A percentile compares a stretch with the other conserved stretches of the same genome.
These are phyloP conservation scores for Anisodus tanguticus DNA, from an alignment of 257 asterid species.

Conservation along the genomic window DNA sequence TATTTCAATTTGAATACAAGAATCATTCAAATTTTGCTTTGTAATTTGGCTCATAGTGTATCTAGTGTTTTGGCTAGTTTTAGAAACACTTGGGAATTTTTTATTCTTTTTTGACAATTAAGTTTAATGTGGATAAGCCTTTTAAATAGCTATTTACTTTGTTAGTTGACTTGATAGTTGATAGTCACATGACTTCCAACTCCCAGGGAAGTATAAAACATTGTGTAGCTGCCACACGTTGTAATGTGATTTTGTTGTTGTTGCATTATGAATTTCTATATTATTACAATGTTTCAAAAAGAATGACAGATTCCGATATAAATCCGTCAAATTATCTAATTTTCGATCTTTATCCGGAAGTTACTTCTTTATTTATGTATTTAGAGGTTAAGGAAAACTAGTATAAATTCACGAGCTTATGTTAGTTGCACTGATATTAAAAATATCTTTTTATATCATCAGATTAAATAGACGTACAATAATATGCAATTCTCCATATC, in stretches of 20 bases:
- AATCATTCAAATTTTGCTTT: not conserved
- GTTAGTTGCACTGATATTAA: not conserved
- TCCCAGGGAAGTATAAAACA: slow-evolving; percentile 19
- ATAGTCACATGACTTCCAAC: slow-evolving; percentile 1
- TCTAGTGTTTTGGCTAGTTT: not conserved
- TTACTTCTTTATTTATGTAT: not conserved
- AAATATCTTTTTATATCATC: not conserved
- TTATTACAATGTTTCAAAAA: not conserved
- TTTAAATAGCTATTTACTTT: not conserved
- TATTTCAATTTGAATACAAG: slow-evolving; percentile 19
- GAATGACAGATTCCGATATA: not conserved
- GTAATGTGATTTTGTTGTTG: too few relatives aligned
- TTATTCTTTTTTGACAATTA: not conserved
- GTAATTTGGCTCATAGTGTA: slow-evolving; percentile 1
- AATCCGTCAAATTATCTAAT: not conserved
- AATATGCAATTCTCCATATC: too few relatives aligned
- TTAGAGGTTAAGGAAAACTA: too few relatives aligned
- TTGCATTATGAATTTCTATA: not conserved
- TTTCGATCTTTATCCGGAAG: not conserved
- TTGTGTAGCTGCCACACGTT: not conserved
- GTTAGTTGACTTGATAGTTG: not conserved
- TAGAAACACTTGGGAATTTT: not conserved
- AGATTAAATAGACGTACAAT: not conserved
- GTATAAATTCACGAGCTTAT: too few relatives aligned
- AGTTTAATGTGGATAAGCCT: not conserved